Percentiles rank a stretch among this genome's conserved stretches.
These are phyloP conservation scores for Hordeum vulgare DNA, from an alignment of 176 grass and related monocot species.

Conservation along the genomic window MorexV3_pseudomolecules_assembly NC_058518.1:417457861-417458360, in stretches of 20 bases:
- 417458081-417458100: conserved; percentile 45
- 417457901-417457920: conserved; percentile 54
- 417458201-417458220: conserved; percentile 37
- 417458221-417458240: conserved; percentile 50
- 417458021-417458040: conserved; percentile 57
- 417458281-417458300: conserved; percentile 56
- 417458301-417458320: conserved; percentile 45
- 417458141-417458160: conserved; percentile 54
- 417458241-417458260: conserved; percentile 73
- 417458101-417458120: conserved; percentile 48
- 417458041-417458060: conserved; percentile 43
- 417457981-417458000: conserved; percentile 62
- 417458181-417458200: conserved; percentile 56
- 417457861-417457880: conserved; percentile 60
- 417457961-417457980: conserved; percentile 73
- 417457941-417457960: conserved; percentile 54
- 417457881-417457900: conserved; percentile 54
- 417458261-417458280: conserved; percentile 68
- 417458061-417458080: conserved; percentile 58
- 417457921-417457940: conserved; percentile 62
- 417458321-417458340: conserved; percentile 48
- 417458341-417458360: conserved; percentile 58
- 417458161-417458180: conserved; percentile 57
- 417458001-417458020: conserved; percentile 43
- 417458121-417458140: conserved; percentile 48